Base-by-base conservation (phyloP, 352 stramenopile species). In the Hyaloperonospora brassicae region DNA sequence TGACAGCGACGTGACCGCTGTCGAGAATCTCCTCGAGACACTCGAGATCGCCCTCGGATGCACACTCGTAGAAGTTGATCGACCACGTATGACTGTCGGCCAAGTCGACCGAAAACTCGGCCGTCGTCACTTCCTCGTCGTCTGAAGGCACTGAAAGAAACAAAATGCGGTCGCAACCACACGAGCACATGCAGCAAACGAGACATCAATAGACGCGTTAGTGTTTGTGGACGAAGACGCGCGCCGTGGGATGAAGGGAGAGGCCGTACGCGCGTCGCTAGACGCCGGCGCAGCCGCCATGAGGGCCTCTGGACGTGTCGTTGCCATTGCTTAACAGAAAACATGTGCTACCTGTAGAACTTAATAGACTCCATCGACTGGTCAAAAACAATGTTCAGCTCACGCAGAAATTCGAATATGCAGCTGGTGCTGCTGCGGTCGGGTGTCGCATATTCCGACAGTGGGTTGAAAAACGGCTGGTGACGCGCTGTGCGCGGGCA, bases 61-160 rank as follows among this genome's bases (percentile, higher is more conserved):
- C 74, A 55, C 74, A 84, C 46, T 86, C 76, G 55, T 82, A 82
- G 44, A 87, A 86, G 57, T 80, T 80, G 30, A 84, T 84, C 56
- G 73, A 67, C 67, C 71, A 86, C 58, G 72, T 77, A 42, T 77
- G 68, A 43, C 61, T 52, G 61, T 81, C 70, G 7, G 68, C 55
- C 47, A 89, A 48, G 55, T 86, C 71, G 5, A 89, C 59, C 36
- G 83, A 70, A 54, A 87, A 89, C 55, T 87, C 75, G 11, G 76
- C 72, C 24, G 70, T 84, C 8, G 61, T 76, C 31, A 80, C 67
- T 40, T 87, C 76, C 17, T 82, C 62, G 23, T 84, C 79, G 5
- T 77, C 68, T 2, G 72, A 52, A 17, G 65, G 27, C 27, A 34
- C 27, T 34, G 27, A 8, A 34, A 8, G 27, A 34, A 34, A 34